Base-by-base conservation (phyloP, 345 rosid genomes). In the Rubroshorea leprosula region DNA sequence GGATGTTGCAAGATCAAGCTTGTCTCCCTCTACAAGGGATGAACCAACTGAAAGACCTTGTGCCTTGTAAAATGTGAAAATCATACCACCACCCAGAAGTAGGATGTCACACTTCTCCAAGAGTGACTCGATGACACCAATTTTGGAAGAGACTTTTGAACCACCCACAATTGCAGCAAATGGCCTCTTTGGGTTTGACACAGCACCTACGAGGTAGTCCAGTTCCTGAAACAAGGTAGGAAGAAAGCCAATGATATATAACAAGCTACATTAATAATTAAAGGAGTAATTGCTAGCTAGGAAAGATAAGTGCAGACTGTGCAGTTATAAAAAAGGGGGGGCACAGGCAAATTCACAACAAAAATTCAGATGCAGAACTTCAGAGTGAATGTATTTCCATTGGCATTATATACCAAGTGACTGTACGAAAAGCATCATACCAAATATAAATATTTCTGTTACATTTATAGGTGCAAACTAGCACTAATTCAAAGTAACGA, bases 91-190 rank as follows among this genome's bases (percentile, higher is more conserved):
- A 63, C 96, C 96, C 23, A 91, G 76, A 1, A 91, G 51, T 47
- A 88, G 86, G 49, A 87, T 78, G 59, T 91, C 83, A 60, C 84
- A 82, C 61, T 79, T 70, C 66, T 62, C 77, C 52, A 91, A 71
- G 49, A 91, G 96, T 5, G 96, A 91, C 63, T 91, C 96, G 5
- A 91, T 85, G 55, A 88, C 98, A 60, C 96, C 95, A 64, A 88
- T 87, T 77, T 91, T 91, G 44, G 96, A 75, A 17, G 92, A 91
- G 45, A 91, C 98, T 80, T 88, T 88, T 51, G 98, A 72, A 66
- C 96, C 98, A 62, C 98, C 98, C 39, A 88, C 92, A 68, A 91
- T 91, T 43, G 98, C 96, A 49, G 96, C 98, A 61, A 91, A 91
- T 62, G 98, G 98, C 74, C 85, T 83, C 78, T 88, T 88, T 22